Percentiles rank a stretch among this genome's conserved stretches.
phyloP scores from a whole-genome alignment of 2,329 filamentous ascomycete species.

The Neopestalotiopsis rosae region DNA sequence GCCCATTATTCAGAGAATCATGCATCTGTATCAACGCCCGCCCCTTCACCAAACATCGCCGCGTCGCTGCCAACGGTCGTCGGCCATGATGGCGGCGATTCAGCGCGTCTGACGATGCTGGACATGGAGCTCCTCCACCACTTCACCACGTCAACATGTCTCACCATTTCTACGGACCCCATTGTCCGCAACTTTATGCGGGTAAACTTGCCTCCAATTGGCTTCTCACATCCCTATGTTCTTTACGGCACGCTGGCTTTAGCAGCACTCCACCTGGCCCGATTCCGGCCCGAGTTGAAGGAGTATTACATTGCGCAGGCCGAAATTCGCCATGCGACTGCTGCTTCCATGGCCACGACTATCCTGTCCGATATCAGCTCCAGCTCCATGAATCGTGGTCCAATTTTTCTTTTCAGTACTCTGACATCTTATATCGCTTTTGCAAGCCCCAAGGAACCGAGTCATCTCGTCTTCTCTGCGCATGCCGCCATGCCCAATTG shows the following conservation, averaged over 20 bases:
- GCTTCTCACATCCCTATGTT: constrained; percentile 51
- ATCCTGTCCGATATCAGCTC: constrained; percentile 36
- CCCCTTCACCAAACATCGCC: too few species aligned
- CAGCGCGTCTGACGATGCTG: constrained; percentile 22
- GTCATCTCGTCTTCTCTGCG: constrained; percentile 41
- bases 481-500: constrained; percentile 25
- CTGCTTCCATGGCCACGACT: constrained; percentile 36
- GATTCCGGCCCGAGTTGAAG: constrained; percentile 41
- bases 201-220: constrained; percentile 51
- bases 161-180: constrained; percentile 49
- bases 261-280: constrained; percentile 54
- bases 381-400: constrained; percentile 37
- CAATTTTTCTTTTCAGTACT: constrained; percentile 44
- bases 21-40: too few species aligned
- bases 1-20: too few species aligned
- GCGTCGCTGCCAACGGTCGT: too few species aligned
- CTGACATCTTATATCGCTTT: constrained; percentile 43
- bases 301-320: constrained; percentile 46
- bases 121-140: constrained; percentile 61
- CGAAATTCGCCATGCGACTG: constrained; percentile 40
- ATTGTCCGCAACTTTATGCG: constrained; percentile 51
- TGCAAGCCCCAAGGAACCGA: constrained; percentile 37
- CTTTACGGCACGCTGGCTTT: constrained; percentile 55
- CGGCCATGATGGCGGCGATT: too few species aligned
- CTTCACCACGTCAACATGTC: constrained; percentile 53